A percentile compares a stretch with the other conserved stretches of the same genome.
phyloP scores from a whole-genome alignment of 1,284 basidiomycete species.

The Volvariella surrecta region DNA sequence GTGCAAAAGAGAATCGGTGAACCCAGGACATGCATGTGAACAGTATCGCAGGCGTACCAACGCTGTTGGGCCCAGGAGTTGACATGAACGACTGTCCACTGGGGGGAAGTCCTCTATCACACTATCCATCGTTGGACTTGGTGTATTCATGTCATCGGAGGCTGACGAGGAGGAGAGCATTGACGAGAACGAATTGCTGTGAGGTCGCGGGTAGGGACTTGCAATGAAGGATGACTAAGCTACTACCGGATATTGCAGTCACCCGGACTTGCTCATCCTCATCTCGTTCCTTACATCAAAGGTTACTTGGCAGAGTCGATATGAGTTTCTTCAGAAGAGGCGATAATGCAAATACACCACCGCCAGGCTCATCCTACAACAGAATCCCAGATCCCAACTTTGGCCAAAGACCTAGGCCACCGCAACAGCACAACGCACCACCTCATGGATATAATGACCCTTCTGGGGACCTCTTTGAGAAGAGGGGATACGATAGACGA shows the following conservation, averaged over 20 bases:
- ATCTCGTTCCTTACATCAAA: too few species aligned
- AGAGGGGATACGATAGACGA: slow-evolving; percentile 35
- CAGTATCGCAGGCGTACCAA: slow-evolving; percentile 32
- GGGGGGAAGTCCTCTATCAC: slow-evolving; percentile 29
- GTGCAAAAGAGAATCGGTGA: slow-evolving; percentile 13
- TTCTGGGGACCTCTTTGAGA: slow-evolving; percentile 38
- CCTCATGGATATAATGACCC: slow-evolving; percentile 47
- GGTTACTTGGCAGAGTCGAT: too few species aligned
- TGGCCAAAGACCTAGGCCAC: slow-evolving; percentile 16
- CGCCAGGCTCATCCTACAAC: slow-evolving; percentile 32
- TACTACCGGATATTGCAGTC: too few species aligned
- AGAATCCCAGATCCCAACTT: slow-evolving; percentile 32
- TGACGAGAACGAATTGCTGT: slow-evolving; percentile 2
- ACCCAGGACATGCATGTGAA: background rate
- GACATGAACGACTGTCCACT: slow-evolving; percentile 53
- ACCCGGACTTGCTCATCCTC: too few species aligned
- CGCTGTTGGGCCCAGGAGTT: slow-evolving; percentile 59
- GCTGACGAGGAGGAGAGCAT: too few species aligned
- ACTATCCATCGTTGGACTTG: slow-evolving; percentile 7
- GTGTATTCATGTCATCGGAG: background rate
- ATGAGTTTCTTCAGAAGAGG: slow-evolving; percentile 23
- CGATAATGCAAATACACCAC: slow-evolving; percentile 28
- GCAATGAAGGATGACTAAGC: background rate
- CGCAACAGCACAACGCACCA: slow-evolving; percentile 26
- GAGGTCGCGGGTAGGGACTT: slow-evolving; percentile 4